phyloP scores from a whole-genome alignment of 768 basidiomycete species.

The Mrakia frigida region DNA sequence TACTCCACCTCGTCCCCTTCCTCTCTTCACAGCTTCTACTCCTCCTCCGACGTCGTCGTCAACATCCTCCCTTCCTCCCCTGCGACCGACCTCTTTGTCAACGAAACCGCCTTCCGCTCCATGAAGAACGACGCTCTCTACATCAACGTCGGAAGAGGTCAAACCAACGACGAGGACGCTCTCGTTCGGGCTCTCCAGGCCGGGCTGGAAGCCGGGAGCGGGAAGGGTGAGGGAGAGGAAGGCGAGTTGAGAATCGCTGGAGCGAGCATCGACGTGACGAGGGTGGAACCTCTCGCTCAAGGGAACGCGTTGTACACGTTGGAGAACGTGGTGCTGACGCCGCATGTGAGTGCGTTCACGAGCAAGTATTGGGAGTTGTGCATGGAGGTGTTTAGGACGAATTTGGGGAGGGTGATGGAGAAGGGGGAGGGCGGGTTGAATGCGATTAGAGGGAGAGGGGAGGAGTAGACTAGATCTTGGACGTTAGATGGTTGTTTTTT shows the following conservation, averaged over 20 bases:
- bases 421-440: slow-evolving; percentile 32
- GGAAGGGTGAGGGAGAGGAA: slow-evolving; percentile 6
- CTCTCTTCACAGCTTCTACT: slow-evolving; percentile 32
- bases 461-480: background rate
- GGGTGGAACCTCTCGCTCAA: slow-evolving; percentile 7
- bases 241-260: slow-evolving; percentile 24
- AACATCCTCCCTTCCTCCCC: slow-evolving; percentile 32
- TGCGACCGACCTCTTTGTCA: slow-evolving; percentile 27
- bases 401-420: slow-evolving; percentile 7
- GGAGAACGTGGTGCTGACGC: slow-evolving; percentile 24
- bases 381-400: slow-evolving; percentile 10
- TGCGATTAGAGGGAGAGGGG: slow-evolving; percentile 33
- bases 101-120: slow-evolving; percentile 29
- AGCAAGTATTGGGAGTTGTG: slow-evolving; percentile 4
- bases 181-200: slow-evolving; percentile 32
- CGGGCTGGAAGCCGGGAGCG: background rate
- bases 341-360: slow-evolving; percentile 3
- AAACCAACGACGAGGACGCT: slow-evolving; percentile 31
- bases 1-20: slow-evolving; percentile 26
- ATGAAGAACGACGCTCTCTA: slow-evolving; percentile 19
- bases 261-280: slow-evolving; percentile 19
- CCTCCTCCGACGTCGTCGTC: slow-evolving; percentile 32
- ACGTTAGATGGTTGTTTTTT: too few relatives aligned
- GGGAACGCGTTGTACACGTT: slow-evolving; percentile 17
- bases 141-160: slow-evolving; percentile 27